Evolutionary conservation across 2,329 filamentous ascomycete species (phyloP).

Genomic region (Moelleriella libera): DNA sequence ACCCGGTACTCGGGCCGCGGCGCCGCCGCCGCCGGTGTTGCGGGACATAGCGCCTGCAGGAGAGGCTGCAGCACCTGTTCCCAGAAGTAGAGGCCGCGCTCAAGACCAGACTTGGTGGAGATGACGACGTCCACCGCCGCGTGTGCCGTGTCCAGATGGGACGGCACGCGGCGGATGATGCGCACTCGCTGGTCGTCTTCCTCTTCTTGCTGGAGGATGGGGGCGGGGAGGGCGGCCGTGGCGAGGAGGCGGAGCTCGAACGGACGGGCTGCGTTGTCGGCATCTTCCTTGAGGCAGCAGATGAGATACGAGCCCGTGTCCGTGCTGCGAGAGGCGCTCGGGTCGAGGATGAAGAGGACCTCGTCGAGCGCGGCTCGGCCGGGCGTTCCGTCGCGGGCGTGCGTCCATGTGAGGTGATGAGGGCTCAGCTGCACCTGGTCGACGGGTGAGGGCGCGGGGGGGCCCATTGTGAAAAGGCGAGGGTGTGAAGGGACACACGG

Average conservation of each 20-base stretch:
- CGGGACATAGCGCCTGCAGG: slow-evolving; percentile 23
- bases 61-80: slow-evolving; percentile 39
- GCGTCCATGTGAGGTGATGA: slow-evolving; percentile 14
- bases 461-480: not conserved
- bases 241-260: slow-evolving; percentile 16
- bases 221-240: slow-evolving; percentile 16
- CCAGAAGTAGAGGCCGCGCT: slow-evolving; percentile 42
- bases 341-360: slow-evolving; percentile 14
- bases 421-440: slow-evolving; percentile 10
- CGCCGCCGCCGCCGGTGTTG: no score
- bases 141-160: slow-evolving; percentile 15
- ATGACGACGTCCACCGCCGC: slow-evolving; percentile 46
- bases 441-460: slow-evolving; percentile 1
- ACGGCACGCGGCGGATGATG: slow-evolving; percentile 22
- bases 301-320: slow-evolving; percentile 13
- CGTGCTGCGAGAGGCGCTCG: not conserved
- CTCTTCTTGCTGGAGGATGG: not conserved
- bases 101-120: slow-evolving; percentile 51
- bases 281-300: slow-evolving; percentile 22
- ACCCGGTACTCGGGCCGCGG: slow-evolving; percentile 18
- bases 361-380: slow-evolving; percentile 9
- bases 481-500: no score
- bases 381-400: slow-evolving; percentile 5
- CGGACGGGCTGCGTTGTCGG: slow-evolving; percentile 10
- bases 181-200: no score